Percentiles rank a stretch among this genome's conserved stretches.
Evolutionary conservation across 2,329 filamentous ascomycete species (phyloP).

Genomic region (Ophiostoma piceae): DNA sequence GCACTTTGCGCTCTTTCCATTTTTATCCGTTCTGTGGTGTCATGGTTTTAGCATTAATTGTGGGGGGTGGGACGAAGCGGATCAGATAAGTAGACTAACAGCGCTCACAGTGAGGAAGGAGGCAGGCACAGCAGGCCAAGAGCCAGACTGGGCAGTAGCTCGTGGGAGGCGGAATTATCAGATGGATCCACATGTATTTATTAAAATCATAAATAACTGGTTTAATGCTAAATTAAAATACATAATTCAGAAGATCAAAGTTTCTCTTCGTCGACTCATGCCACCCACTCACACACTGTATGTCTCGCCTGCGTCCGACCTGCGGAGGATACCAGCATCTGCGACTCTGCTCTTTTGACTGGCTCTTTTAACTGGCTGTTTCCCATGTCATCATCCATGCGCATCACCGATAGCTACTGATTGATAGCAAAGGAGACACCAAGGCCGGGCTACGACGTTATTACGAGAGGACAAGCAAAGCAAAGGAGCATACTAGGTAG

Average conservation of each 20-base stretch:
- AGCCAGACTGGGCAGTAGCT: neutral
- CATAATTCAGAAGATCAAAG: neutral
- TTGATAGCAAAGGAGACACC: neutral
- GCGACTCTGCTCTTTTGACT: neutral
- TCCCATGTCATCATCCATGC: neutral
- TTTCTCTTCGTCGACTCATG: neutral
- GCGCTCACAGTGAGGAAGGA: neutral
- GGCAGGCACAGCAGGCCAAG: neutral
- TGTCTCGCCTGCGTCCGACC: neutral
- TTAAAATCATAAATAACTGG: neutral
- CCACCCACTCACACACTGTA: neutral
- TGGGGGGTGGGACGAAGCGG: conserved; percentile 3
- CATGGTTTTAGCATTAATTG: conserved; percentile 5
- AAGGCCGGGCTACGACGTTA: neutral
- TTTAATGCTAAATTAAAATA: neutral
- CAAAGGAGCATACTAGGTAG: too few relatives aligned
- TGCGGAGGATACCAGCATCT: conserved; percentile 5
- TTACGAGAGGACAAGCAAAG: neutral
- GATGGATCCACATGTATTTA: conserved; percentile 10
- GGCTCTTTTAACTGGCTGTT: neutral
- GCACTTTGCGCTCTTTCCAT: neutral
- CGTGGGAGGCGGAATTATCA: conserved; percentile 1
- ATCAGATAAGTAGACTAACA: conserved; percentile 14
- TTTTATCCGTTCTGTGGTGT: neutral
- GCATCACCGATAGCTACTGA: conserved; percentile 8